Conservation (phyloP, 31 red algal genomes). For the Odonthalia washingtoniensis region DNA sequence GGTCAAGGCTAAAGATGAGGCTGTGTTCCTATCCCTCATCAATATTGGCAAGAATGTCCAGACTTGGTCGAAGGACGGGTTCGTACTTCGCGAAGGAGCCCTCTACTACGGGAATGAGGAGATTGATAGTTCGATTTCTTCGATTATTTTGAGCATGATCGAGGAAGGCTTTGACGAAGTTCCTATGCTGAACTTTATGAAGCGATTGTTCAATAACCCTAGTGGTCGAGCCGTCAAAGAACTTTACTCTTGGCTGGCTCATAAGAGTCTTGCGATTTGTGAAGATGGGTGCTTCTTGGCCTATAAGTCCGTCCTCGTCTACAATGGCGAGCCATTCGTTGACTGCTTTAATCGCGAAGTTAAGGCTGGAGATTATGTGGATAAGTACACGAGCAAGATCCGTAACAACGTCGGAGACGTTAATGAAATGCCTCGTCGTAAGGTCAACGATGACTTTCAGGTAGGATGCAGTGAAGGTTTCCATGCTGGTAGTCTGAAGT, state of each 20-base stretch:
- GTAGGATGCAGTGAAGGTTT: not conserved
- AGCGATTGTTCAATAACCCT: slow-evolving; percentile 1
- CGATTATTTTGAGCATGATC: no score
- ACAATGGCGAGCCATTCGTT: not conserved
- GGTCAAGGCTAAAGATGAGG: no score
- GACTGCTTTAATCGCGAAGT: slow-evolving; percentile 11
- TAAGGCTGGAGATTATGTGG: not conserved
- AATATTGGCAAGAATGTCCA: no score
- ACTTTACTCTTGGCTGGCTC: not conserved
- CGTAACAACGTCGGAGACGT: slow-evolving; percentile 1
- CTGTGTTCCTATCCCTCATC: no score
- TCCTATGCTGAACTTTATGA: slow-evolving; percentile 4
- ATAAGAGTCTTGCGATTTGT: slow-evolving; percentile 4
- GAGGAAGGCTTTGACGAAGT: no score
- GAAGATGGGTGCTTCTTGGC: slow-evolving; percentile 24
- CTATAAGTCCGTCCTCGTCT: slow-evolving; percentile 15
- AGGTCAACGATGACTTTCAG: slow-evolving; percentile 13
- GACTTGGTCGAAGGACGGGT: no score
- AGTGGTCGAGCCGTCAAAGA: not conserved
- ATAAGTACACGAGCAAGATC: not conserved
- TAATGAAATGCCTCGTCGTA: slow-evolving; percentile 13
- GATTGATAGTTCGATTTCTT: no score
- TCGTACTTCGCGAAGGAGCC: no score
- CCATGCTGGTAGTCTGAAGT: slow-evolving; percentile 3
- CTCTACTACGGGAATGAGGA: no score